phyloP scores from a whole-genome alignment of 495 filamentous ascomycete species.

The Hypoxylon lienhwacheense region DNA sequence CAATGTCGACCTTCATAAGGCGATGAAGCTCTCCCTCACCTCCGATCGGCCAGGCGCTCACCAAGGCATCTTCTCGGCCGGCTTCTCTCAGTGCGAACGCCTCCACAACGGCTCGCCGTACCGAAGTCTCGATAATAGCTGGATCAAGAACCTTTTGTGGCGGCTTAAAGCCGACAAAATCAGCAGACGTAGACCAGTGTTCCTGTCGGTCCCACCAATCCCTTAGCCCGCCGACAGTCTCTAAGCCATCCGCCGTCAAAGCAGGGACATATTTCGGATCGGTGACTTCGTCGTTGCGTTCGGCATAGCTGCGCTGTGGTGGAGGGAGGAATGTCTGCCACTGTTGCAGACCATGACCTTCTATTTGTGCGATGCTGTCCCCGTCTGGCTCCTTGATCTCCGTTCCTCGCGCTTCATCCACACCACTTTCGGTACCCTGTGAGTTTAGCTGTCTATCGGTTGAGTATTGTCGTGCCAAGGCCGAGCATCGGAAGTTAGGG shows the following conservation, averaged over 20 bases:
- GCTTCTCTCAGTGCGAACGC: constrained; percentile 53
- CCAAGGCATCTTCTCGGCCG: constrained; percentile 36
- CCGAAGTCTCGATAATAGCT: constrained; percentile 46
- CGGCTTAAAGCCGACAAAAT: constrained; percentile 47
- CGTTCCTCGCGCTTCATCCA: constrained; percentile 1
- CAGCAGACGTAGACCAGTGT: constrained; percentile 44
- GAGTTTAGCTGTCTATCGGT: constrained; percentile 12
- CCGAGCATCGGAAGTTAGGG: neutral
- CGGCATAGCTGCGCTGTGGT: constrained; percentile 23
- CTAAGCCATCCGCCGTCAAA: constrained; percentile 58
- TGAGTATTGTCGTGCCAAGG: constrained; percentile 29
- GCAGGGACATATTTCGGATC: constrained; percentile 60
- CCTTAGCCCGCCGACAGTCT: constrained; percentile 56
- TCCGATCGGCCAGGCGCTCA: constrained; percentile 27
- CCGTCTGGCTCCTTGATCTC: neutral
- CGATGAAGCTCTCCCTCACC: constrained; percentile 16
- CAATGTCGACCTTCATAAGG: constrained; percentile 15
- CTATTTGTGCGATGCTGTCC: neutral
- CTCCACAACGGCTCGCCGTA: constrained; percentile 66
- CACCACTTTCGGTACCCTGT: neutral
- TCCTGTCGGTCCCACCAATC: constrained; percentile 52
- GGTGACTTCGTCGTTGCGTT: constrained; percentile 31
- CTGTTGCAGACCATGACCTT: neutral
- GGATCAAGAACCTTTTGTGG: constrained; percentile 43
- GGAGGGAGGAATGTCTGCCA: constrained; percentile 20